Evolutionary conservation across 163 green algal genomes (phyloP), one percentile per base, ranked within the genome.

Genomic region (Chlorella variabilis): DNA sequence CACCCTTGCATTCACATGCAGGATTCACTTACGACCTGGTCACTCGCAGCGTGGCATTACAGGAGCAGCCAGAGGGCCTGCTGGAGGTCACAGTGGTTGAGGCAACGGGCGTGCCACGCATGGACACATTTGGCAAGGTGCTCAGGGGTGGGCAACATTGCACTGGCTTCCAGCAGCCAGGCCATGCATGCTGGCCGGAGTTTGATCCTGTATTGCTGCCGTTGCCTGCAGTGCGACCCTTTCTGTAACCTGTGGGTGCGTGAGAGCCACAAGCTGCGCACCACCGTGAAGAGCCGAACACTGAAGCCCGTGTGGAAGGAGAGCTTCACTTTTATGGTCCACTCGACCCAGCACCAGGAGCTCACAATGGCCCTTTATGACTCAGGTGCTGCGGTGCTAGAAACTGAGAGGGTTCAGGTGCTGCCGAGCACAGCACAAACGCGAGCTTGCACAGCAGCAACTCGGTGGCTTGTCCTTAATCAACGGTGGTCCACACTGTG

Each of bases 261-360:
- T 15, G 51, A 78, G 31, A 73, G n/a, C 39, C 58, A 59, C 45
- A 80, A 71, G 69, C 66, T 82, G 23, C 69, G 67, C 27, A 89
- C 80, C 8, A 38, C 68, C 6, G 65, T 84, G 1, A 79, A 77
- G 62, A 59, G 48, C 59, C 34, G 48, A 54, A 89, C 80, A 45
- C 39, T 70, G 33, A 38, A 61, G 68, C 85, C 85, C 3, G 18
- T 70, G 2, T 92, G 85, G 85, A 54, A 88, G 15, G 80, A 91
- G 68, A 71, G 78, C 0, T 90, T 92, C 76, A 73, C 81, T 31
- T 78, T 92, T 39, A 51, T 90, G 51, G 87, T 92, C 56, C 85
- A 91, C 79, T 77, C 86, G 45, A 33, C 70, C 0, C 49, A 83
- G 31, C 71, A 87, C 38, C 85, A 92, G 77, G 7, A 59, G 4